Percentiles rank a stretch among this genome's conserved stretches.
Evolutionary conservation across 768 basidiomycete species (phyloP).

Genomic region (Suillus subluteus): DNA sequence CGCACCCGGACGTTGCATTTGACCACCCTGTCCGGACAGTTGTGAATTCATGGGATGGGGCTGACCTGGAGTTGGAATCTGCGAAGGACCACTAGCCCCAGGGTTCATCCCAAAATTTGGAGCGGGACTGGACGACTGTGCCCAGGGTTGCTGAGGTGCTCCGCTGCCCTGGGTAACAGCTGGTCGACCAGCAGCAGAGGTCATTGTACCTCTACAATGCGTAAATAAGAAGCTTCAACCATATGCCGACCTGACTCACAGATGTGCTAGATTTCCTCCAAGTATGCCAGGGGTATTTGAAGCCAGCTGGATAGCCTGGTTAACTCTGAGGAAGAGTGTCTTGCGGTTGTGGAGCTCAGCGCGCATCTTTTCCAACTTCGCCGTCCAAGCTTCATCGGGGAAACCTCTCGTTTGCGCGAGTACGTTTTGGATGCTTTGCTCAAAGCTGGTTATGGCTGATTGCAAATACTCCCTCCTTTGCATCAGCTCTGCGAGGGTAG

Average conservation of each 20-base stretch:
- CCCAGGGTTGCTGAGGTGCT: slow-evolving; percentile 10
- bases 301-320: slow-evolving; percentile 32
- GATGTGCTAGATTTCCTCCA: slow-evolving; percentile 29
- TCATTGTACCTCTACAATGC: slow-evolving; percentile 23
- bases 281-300: slow-evolving; percentile 20
- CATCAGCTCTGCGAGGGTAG: slow-evolving; percentile 27
- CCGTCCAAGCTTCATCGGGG: slow-evolving; percentile 21
- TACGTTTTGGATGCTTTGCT: background rate
- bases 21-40: slow-evolving; percentile 35
- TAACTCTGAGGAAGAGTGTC: slow-evolving; percentile 44
- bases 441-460: slow-evolving; percentile 17
- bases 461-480: slow-evolving; percentile 24
- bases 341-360: slow-evolving; percentile 35
- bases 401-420: slow-evolving; percentile 19
- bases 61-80: slow-evolving; percentile 23
- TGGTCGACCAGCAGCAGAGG: slow-evolving; percentile 24
- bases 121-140: slow-evolving; percentile 3
- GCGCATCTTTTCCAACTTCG: slow-evolving; percentile 23
- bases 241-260: slow-evolving; percentile 34
- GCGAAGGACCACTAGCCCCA: slow-evolving; percentile 19
- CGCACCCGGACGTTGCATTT: slow-evolving; percentile 30
- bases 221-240: slow-evolving; percentile 11
- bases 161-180: slow-evolving; percentile 25
- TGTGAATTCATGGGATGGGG: slow-evolving; percentile 30
- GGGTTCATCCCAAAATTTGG: slow-evolving; percentile 27